Evolutionary conservation across 441 rosid species (phyloP), one percentile per base, ranked within the genome.

Genomic region (Gossypium aridum): DNA sequence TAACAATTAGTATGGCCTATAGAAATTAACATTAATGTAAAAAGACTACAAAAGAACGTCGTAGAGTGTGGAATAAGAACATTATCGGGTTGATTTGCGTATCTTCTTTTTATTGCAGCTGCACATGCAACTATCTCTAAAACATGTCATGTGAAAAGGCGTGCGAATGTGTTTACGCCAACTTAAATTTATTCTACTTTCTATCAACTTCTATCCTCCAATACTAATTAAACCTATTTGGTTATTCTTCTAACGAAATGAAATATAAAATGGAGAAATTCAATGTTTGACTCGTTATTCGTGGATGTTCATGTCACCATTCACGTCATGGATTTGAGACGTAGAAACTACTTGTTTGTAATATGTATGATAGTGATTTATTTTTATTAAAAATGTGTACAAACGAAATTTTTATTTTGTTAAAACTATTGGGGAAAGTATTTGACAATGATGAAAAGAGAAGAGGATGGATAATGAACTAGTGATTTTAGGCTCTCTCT

Each of bases 91-190:
- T 34, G 13, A 67, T 49, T 7, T 47, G 59, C 59, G 4, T 20
- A 22, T 57, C 55, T 57, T 71, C 20, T 56, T 65, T 34, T 57
- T 39, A 45, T 23, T 25, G 70, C 13, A 59, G 0, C 1, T 60
- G 74, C 80, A 73, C 70, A 73, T 67, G 70, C 74, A 47, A 23
- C 57, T 1, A 53, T n/a, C 19, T n/a, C 9, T 12, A 1, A 9
- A 45, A 7, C 59, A 13, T 14, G 37, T 3, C 57, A 47, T 67
- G 60, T 51, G 45, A 49, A n/a, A 25, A 64, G 28, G 16, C 9
- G 28, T 64, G 53, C 17, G 9, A 4, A 22, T 9, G 23, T 25
- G 2, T 22, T 49, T 68, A 25, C 14, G 39, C 20, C 64, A 25
- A 20, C 31, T 34, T 13, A 1, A 4, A 13, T 25, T 49, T 25